These are phyloP conservation scores for Teratosphaeria destructans DNA, from an alignment of 2,329 filamentous ascomycete species.

Conservation along the genomic window DNA sequence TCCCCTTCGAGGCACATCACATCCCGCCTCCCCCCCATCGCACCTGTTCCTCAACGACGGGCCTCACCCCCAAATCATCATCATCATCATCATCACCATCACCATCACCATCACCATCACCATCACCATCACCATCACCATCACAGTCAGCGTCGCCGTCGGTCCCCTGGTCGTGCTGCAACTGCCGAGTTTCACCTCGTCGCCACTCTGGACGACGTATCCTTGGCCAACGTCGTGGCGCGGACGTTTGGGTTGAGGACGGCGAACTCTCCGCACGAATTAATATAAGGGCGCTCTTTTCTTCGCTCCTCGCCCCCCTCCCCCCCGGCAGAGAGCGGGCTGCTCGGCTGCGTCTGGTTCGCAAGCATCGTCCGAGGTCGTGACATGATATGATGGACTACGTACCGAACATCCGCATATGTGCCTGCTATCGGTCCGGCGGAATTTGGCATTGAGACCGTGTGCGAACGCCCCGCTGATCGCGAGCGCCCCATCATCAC, in stretches of 20 bases:
- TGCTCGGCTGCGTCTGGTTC: neutral
- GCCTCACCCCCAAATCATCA: too few species aligned
- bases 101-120: too few species aligned
- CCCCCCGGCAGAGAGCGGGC: neutral
- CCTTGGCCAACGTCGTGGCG: neutral
- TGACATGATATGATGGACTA: neutral
- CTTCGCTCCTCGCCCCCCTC: neutral
- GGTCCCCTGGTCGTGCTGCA: neutral
- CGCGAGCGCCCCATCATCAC: neutral
- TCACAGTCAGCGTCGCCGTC: neutral
- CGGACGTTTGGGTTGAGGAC: neutral
- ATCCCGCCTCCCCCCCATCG: too few species aligned
- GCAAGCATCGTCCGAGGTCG: neutral
- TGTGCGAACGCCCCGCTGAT: neutral
- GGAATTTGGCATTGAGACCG: neutral
- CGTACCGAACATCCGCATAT: neutral
- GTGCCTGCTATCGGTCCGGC: neutral
- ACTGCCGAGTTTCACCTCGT: neutral
- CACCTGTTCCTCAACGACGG: too few species aligned
- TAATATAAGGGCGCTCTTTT: neutral
- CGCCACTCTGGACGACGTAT: neutral
- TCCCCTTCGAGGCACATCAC: neutral
- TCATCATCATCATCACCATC: too few species aligned
- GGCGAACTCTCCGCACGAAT: neutral
- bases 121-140: neutral